Evolutionary conservation across 495 filamentous ascomycete species (phyloP).

Genomic region (Lindgomyces ingoldianus): DNA sequence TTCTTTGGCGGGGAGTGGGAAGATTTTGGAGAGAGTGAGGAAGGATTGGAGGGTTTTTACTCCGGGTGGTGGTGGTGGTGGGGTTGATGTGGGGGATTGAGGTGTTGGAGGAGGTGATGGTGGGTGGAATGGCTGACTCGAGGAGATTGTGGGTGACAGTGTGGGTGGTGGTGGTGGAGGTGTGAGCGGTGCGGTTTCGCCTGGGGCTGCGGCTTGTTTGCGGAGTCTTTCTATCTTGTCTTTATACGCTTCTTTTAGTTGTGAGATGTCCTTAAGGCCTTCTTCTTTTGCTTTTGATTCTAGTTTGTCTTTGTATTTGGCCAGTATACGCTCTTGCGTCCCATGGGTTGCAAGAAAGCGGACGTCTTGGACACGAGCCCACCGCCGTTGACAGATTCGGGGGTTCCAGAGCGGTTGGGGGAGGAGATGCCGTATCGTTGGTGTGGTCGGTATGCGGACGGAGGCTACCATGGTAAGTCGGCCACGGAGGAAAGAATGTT

Average conservation of each 20-base stretch:
- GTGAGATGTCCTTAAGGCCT: conserved; percentile 70
- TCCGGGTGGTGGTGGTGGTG: conserved; percentile 48
- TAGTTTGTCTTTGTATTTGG: conserved; percentile 87
- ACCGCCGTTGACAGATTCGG: conserved; percentile 65
- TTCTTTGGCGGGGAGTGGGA: conserved; percentile 71
- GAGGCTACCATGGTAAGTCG: conserved; percentile 13
- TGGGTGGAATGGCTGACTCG: conserved; percentile 37
- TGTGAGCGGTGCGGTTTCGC: conserved; percentile 52
- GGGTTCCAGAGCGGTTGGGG: conserved; percentile 36
- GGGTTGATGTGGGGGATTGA: conserved; percentile 39
- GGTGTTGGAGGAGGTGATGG: conserved; percentile 42
- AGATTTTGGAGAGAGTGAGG: conserved; percentile 78
- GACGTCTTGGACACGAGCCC: conserved; percentile 90
- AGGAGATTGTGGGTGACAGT: conserved; percentile 1
- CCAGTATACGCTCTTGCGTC: conserved; percentile 63
- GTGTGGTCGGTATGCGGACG: conserved; percentile 12
- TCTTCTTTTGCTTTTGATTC: conserved; percentile 79
- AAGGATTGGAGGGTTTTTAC: conserved; percentile 81
- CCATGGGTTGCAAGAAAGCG: conserved; percentile 77
- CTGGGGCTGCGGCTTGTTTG: conserved; percentile 59
- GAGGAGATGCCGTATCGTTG: conserved; percentile 39
- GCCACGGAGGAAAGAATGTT: neutral
- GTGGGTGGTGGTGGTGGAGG: conserved; percentile 15
- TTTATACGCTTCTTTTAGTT: conserved; percentile 78
- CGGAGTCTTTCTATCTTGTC: conserved; percentile 73